A percentile compares a stretch with the other conserved stretches of the same genome.
Conservation (phyloP, 331 rosid species). For the Quercus tomentella region DNA sequence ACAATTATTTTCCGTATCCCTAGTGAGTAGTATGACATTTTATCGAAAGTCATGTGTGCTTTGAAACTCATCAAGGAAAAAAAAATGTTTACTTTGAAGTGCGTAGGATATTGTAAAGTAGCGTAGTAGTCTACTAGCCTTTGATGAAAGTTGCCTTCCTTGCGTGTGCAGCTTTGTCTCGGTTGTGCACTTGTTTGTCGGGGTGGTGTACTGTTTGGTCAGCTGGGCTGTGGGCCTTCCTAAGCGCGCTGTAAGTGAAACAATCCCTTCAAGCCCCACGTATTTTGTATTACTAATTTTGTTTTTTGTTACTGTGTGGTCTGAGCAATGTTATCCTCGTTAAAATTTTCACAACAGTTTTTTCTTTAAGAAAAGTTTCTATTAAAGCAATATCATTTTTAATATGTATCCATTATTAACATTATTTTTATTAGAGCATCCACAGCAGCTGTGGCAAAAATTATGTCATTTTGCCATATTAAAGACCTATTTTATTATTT, state of each 20-base stretch:
- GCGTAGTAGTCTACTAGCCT: too few relatives aligned
- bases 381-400: too few relatives aligned
- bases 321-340: too few relatives aligned
- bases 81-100: too few relatives aligned
- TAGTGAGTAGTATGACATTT: slow-evolving; percentile 27
- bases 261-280: not conserved
- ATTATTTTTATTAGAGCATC: too few relatives aligned
- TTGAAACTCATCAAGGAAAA: not conserved
- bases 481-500: too few relatives aligned
- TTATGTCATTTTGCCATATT: too few relatives aligned
- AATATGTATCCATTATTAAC: too few relatives aligned
- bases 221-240: slow-evolving; percentile 61
- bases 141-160: not conserved
- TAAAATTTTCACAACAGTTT: too few relatives aligned
- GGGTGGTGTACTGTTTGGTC: slow-evolving; percentile 45
- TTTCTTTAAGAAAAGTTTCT: too few relatives aligned
- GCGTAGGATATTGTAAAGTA: not conserved
- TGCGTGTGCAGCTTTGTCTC: slow-evolving; percentile 46
- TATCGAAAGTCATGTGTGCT: not conserved
- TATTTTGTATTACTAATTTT: not conserved
- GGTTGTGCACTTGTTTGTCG: slow-evolving; percentile 46
- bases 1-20: slow-evolving; percentile 56
- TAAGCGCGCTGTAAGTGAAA: slow-evolving; percentile 50
- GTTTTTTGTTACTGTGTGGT: too few relatives aligned
- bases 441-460: too few relatives aligned